These are phyloP conservation scores for Diaporthe ilicicola DNA, from an alignment of 2,329 filamentous ascomycete genomes.

Conservation along the genomic window DNA sequence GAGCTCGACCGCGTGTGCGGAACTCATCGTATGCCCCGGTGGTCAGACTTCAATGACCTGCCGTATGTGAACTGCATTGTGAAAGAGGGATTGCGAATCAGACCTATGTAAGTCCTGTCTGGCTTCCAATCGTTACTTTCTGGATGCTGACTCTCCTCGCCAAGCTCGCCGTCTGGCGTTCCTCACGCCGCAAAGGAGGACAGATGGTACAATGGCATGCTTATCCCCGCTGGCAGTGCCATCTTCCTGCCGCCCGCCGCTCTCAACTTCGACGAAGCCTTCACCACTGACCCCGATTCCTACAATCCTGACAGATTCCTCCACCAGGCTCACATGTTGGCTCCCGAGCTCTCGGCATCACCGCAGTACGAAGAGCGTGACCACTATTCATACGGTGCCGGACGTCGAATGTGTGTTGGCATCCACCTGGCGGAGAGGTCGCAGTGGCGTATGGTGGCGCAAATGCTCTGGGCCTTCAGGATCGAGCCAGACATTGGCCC, in stretches of 20 bases:
- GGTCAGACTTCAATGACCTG: constrained; percentile 41
- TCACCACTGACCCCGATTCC: constrained; percentile 38
- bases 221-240: constrained; percentile 45
- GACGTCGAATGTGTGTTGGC: constrained; percentile 49
- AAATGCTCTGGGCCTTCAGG: constrained; percentile 31
- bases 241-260: constrained; percentile 43
- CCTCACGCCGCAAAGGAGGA: constrained; percentile 39
- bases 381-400: constrained; percentile 46
- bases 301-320: constrained; percentile 37
- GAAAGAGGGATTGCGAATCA: constrained; percentile 50
- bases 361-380: constrained; percentile 32
- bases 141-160: constrained; percentile 14
- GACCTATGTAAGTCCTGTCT: constrained; percentile 39
- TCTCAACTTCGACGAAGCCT: constrained; percentile 41
- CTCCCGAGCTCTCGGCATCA: constrained; percentile 20
- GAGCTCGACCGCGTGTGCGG: constrained; percentile 46
- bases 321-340: constrained; percentile 12
- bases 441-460: constrained; percentile 40
- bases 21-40: not conserved
- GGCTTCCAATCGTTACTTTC: not conserved
- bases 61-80: constrained; percentile 48
- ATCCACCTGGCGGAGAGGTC: constrained; percentile 55
- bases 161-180: constrained; percentile 1
- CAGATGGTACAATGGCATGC: constrained; percentile 44
- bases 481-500: constrained; percentile 21